Conservation (phyloP, 1,139 yeast genomes). For the Magnusiomyces starmeri region DNA sequence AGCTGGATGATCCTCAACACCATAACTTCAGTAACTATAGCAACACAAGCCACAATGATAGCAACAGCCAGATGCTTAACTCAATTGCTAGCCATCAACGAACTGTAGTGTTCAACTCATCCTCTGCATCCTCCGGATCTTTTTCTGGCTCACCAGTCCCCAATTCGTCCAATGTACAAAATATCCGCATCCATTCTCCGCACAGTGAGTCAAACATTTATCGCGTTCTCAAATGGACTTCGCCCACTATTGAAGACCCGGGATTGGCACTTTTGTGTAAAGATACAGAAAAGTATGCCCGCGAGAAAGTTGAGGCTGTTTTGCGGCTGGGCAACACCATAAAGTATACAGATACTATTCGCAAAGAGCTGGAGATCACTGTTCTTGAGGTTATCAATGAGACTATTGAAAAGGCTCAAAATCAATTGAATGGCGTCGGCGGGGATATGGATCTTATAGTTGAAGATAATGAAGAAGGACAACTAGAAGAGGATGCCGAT, state of each 20-base stretch:
- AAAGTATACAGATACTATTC: conserved; percentile 71
- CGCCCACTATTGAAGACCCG: conserved; percentile 50
- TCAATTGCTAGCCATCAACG: background rate
- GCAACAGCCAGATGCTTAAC: too few species aligned
- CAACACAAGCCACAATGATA: too few species aligned
- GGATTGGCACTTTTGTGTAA: conserved; percentile 56
- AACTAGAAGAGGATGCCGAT: conserved; percentile 10
- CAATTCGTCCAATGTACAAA: conserved; percentile 10
- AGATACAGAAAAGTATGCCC: conserved; percentile 59
- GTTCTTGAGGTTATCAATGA: conserved; percentile 61
- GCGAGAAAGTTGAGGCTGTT: conserved; percentile 66
- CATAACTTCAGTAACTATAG: too few species aligned
- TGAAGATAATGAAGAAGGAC: background rate
- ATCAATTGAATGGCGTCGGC: conserved; percentile 11
- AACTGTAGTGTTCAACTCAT: conserved; percentile 12
- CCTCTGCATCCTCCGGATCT: background rate
- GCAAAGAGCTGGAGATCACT: conserved; percentile 69
- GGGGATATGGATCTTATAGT: conserved; percentile 13
- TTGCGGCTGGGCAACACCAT: conserved; percentile 68
- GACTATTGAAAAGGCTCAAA: conserved; percentile 51
- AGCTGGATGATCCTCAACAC: background rate
- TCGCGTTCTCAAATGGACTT: conserved; percentile 46
- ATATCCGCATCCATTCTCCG: conserved; percentile 46
- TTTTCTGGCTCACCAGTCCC: background rate
- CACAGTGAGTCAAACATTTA: conserved; percentile 59